Conservation (phyloP, 2,329 filamentous ascomycete genomes). For the Phialophora tarda region DNA sequence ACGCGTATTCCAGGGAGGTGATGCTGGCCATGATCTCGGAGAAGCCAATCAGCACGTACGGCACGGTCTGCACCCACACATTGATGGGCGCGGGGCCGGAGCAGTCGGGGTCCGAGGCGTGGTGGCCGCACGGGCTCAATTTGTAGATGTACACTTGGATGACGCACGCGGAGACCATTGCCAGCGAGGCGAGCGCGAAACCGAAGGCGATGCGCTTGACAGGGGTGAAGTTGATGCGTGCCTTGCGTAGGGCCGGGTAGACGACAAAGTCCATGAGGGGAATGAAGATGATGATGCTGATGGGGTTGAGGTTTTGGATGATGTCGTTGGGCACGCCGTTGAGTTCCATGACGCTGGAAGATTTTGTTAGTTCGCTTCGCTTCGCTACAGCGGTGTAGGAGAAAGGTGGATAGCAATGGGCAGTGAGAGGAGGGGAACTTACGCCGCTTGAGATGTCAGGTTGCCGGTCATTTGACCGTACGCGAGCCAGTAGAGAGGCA, state of each 20-base stretch:
- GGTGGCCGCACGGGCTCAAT: conserved; percentile 63
- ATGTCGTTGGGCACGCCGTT: conserved; percentile 62
- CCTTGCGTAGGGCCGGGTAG: conserved; percentile 58
- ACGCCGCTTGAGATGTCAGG: conserved; percentile 60
- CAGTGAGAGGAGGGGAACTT: background rate
- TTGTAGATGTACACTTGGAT: conserved; percentile 63
- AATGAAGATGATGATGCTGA: conserved; percentile 60
- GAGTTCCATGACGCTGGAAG: conserved; percentile 52
- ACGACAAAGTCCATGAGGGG: conserved; percentile 60
- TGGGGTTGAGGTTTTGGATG: conserved; percentile 61
- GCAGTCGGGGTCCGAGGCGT: conserved; percentile 60
- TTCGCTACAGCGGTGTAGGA: background rate
- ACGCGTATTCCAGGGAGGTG: conserved; percentile 75
- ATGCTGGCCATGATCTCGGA: conserved; percentile 51
- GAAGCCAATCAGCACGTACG: conserved; percentile 41
- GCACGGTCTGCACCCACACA: conserved; percentile 56
- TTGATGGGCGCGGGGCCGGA: conserved; percentile 62
- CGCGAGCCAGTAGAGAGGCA: conserved; percentile 62
- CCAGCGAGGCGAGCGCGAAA: conserved; percentile 55
- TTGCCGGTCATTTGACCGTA: conserved; percentile 64
- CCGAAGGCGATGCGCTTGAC: conserved; percentile 60
- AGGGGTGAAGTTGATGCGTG: conserved; percentile 58
- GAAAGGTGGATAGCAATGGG: too few species aligned
- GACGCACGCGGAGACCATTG: conserved; percentile 58
- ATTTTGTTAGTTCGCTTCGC: background rate